Evolutionary conservation across 768 basidiomycete genomes (phyloP), one percentile per base, ranked within the genome.

Genomic region (Thelephora aurantiotincta): DNA sequence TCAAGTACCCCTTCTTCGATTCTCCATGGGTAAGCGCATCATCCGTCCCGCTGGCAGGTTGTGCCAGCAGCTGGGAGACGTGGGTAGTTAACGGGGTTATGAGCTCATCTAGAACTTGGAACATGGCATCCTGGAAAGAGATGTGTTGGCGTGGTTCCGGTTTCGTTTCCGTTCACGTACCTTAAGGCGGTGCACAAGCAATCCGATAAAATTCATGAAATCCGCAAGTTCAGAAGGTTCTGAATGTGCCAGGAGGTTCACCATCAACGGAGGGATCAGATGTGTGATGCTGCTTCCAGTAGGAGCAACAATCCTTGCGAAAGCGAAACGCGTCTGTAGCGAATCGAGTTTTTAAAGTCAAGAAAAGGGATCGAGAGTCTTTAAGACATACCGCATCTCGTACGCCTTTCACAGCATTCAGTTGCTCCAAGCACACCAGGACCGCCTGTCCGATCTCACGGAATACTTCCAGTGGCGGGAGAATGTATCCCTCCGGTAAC

Each of bases 151-250:
- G 33, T 7, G 1, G 12, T 19, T 35, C n/a, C 13, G 2, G 33
- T 43, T 36, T 19, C n/a, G 37, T 47, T 45, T 16, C 46, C 18
- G 11, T 2, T 12, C 19, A 51, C 62, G 47, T 50, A 91, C 93
- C 71, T 90, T 87, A 47, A 98, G 75, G 59, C 87, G 87, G 61
- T 94, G 90, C 46, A 93, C 82, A 46, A 97, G 68, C 7, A 96
- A 69, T 6, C 84, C 84, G 47, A 99, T 84, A 68, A 99, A 98
- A 57, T 82, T 85, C 73, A 98, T 82, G 57, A 98, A 94, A 59
- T 99, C 96, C 23, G 85, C 81, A 49, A 99, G 68, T 62, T 99
- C 96, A 6, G 82, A 76, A 1, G 91, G 83, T 54, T 96, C 90
- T 57, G 93, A 92, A 55, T 94, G 87, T 2, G 80, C 75, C 45